These are phyloP conservation scores for Colletotrichum caudatum DNA, from an alignment of 2,329 filamentous ascomycete genomes.

Conservation along the genomic window DNA sequence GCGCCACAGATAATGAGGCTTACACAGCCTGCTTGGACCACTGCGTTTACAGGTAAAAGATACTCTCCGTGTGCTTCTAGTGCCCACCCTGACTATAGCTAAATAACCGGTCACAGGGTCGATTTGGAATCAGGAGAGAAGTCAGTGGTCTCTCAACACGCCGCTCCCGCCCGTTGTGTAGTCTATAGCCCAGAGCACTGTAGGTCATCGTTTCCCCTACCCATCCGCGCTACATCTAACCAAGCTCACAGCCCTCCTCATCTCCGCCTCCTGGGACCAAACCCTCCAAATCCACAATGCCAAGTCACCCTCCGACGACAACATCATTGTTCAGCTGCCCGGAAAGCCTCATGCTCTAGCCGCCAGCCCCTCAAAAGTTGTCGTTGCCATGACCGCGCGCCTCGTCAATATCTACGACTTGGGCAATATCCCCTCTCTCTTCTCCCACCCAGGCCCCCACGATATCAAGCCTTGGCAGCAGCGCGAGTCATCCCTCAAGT, in stretches of 20 bases:
- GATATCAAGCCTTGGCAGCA: slow-evolving; percentile 87
- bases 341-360: slow-evolving; percentile 92
- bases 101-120: slow-evolving; percentile 56
- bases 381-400: slow-evolving; percentile 95
- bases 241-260: slow-evolving; percentile 69
- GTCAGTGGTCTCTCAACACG: slow-evolving; percentile 82
- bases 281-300: slow-evolving; percentile 88
- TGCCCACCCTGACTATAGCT: not conserved
- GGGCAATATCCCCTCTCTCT: slow-evolving; percentile 69
- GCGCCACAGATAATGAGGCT: slow-evolving; percentile 82
- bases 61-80: not conserved
- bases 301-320: slow-evolving; percentile 61
- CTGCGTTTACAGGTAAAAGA: slow-evolving; percentile 78
- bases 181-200: slow-evolving; percentile 82
- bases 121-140: slow-evolving; percentile 79
- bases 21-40: slow-evolving; percentile 90
- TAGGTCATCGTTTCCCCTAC: slow-evolving; percentile 50
- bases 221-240: slow-evolving; percentile 14
- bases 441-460: slow-evolving; percentile 62
- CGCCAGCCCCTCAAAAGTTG: slow-evolving; percentile 80
- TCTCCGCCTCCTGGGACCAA: slow-evolving; percentile 94
- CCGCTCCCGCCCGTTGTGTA: slow-evolving; percentile 83
- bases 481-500: slow-evolving; percentile 93
- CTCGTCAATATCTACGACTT: slow-evolving; percentile 97
- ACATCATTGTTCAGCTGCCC: slow-evolving; percentile 78